Percentiles rank a stretch among this genome's conserved stretches.
phyloP scores from a whole-genome alignment of 768 basidiomycete genomes.

The Phlebiopsis gigantea region DNA sequence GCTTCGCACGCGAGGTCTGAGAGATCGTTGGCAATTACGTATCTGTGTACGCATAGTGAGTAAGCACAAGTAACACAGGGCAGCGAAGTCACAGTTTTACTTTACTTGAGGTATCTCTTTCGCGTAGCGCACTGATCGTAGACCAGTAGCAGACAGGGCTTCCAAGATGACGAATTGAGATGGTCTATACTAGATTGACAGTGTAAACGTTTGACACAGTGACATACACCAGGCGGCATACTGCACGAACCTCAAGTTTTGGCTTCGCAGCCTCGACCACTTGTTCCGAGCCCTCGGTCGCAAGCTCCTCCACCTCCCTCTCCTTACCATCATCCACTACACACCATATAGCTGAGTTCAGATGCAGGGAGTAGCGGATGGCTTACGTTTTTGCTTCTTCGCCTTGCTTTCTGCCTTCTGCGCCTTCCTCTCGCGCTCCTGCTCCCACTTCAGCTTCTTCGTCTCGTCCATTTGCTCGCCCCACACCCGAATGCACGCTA shows the following conservation, averaged over 20 bases:
- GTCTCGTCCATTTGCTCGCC: slow-evolving; percentile 62
- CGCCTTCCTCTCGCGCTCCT: slow-evolving; percentile 43
- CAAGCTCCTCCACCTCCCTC: neutral
- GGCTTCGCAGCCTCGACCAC: neutral
- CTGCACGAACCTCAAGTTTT: neutral
- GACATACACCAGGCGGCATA: no score
- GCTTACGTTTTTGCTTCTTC: slow-evolving; percentile 29
- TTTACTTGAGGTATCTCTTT: slow-evolving; percentile 91
- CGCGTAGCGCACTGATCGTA: slow-evolving; percentile 94
- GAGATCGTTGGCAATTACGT: slow-evolving; percentile 92
- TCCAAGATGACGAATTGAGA: slow-evolving; percentile 80
- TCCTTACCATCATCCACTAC: neutral
- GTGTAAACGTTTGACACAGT: slow-evolving; percentile 3
- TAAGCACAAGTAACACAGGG: neutral
- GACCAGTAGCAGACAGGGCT: slow-evolving; percentile 91
- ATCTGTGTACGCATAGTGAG: slow-evolving; percentile 38
- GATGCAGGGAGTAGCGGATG: no score
- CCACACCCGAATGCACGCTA: slow-evolving; percentile 89
- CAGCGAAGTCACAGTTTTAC: slow-evolving; percentile 37
- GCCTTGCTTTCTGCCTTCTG: slow-evolving; percentile 31
- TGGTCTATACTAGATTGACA: slow-evolving; percentile 40
- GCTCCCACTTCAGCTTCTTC: slow-evolving; percentile 60
- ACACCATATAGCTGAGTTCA: no score
- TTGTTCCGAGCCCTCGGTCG: neutral
- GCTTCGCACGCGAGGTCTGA: slow-evolving; percentile 68